Percentiles rank a stretch among this genome's conserved stretches.
These are phyloP conservation scores for Funneliformis mosseae DNA, from an alignment of 192 early-diverging fungal species.

Conservation along the genomic window DNA sequence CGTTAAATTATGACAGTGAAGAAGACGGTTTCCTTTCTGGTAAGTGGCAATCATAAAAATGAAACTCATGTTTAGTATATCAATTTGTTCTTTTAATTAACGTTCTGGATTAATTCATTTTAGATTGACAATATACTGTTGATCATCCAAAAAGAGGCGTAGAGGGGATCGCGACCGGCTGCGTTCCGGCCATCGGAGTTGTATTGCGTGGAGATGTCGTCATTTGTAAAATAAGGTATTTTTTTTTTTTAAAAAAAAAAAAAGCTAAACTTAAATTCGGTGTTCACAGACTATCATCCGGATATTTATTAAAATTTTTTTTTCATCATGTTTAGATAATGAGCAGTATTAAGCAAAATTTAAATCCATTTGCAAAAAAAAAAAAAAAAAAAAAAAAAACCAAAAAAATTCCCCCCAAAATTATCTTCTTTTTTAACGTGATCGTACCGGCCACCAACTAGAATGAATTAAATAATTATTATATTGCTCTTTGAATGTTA, in stretches of 20 bases:
- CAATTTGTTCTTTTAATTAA: background rate
- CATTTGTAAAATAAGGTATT: background rate
- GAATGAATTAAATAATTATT: background rate
- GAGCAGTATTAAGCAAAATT: background rate
- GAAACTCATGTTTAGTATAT: background rate
- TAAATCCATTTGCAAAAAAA: background rate
- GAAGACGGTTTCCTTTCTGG: conserved; percentile 68
- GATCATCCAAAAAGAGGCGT: conserved; percentile 11
- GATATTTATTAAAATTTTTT: background rate
- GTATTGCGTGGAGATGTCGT: background rate
- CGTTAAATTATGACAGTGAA: conserved; percentile 64
- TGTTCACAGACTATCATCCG: background rate
- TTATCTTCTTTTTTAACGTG: background rate
- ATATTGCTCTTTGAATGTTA: background rate
- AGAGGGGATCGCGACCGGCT: background rate
- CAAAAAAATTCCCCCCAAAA: background rate
- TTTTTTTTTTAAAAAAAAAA: background rate
- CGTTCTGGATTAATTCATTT: background rate
- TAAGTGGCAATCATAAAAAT: background rate
- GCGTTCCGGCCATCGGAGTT: background rate
- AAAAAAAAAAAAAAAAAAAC: background rate
- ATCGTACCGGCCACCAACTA: background rate
- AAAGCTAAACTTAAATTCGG: no score
- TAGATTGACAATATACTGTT: conserved; percentile 23
- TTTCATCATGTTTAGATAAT: background rate